These are phyloP conservation scores for Scheffersomyces lignosus DNA, from an alignment of 805 yeast species.

Conservation along the genomic window DNA sequence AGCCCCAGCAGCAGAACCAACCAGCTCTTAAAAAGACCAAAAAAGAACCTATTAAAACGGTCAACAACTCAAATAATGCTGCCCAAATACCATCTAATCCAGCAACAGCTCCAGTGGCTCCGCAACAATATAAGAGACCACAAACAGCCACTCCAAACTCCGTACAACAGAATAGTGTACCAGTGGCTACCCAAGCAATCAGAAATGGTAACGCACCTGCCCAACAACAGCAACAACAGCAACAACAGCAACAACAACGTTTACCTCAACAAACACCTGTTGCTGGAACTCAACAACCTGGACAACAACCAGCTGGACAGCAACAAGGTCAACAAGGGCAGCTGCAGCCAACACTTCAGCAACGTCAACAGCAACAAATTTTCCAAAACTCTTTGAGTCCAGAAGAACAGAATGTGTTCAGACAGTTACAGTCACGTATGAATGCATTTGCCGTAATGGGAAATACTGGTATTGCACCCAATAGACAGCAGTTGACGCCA, in stretches of 20 bases:
- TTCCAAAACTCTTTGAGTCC: slow-evolving; percentile 41
- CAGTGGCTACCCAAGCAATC: slow-evolving; percentile 3
- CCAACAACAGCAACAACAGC: slow-evolving; percentile 3
- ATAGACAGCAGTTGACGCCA: slow-evolving; percentile 38
- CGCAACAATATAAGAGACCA: slow-evolving; percentile 16
- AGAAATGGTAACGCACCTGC: slow-evolving; percentile 1
- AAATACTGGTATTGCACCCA: slow-evolving; percentile 44
- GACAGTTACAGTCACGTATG: slow-evolving; percentile 40
- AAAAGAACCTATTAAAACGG: neutral
- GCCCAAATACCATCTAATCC: neutral
- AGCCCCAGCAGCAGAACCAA: neutral
- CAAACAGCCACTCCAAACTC: slow-evolving; percentile 10
- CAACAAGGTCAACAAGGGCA: neutral
- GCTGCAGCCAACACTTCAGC: slow-evolving; percentile 21
- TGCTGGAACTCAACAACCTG: slow-evolving; percentile 1
- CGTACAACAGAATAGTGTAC: slow-evolving; percentile 13
- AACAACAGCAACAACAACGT: neutral
- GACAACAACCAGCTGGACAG: neutral
- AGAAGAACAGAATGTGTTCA: slow-evolving; percentile 42
- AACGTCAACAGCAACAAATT: slow-evolving; percentile 47
- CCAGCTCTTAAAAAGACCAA: slow-evolving; percentile 1
- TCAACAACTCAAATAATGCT: neutral
- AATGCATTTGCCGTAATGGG: slow-evolving; percentile 43
- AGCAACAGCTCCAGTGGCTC: neutral
- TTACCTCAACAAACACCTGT: neutral